Base-by-base conservation (phyloP, 169 alveolate genomes). In the Amoebophrya sp. region DNA sequence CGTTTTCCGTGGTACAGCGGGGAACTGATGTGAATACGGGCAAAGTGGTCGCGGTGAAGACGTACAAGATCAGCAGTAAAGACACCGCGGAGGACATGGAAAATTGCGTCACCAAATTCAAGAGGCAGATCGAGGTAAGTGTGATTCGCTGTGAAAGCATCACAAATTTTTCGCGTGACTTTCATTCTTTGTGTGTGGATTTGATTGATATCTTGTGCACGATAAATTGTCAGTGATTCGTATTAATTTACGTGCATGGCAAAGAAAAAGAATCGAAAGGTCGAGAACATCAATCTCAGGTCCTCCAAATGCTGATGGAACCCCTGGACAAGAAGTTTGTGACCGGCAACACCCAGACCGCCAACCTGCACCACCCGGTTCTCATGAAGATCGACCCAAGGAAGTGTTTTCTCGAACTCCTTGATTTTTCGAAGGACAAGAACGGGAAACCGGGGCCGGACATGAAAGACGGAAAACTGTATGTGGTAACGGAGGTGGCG, bases 401-500 rank as follows among this genome's bases (percentile, higher is more conserved):
- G 18, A 47, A 47, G 38, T 40, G 77, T 3, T 89, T 39, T 39
- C 39, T 89, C 29, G 41, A 89, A 29, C 41, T 89, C 7, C 38
- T 89, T 0, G 91, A 89, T n/a, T 89, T 35, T 32, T 35, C 55
- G 32, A 25, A 89, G 41, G 91, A 89, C 23, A 2, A 23, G 29
- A 38, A 38, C 10, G 91, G 91, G 23, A 38, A 39, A 0, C 91
- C 91, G 1, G 55, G 77, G 12, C 91, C 91, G 0, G 66, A 47
- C 18, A 39, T 53, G 25, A 25, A 14, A 18, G 91, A 89, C 39
- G 91, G 91, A 0, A 38, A 89, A 23, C 41, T 40, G 23, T 89
- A 89, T 89, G 91, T 89, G 29, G 91, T 89, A 25, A 39, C 41
- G 77, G 91, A 89, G 23, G 35, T 89, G 10, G 91, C 91, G 7